These are phyloP conservation scores for Tricholoma terreum DNA, from an alignment of 768 basidiomycete genomes.

Conservation along the genomic window DNA sequence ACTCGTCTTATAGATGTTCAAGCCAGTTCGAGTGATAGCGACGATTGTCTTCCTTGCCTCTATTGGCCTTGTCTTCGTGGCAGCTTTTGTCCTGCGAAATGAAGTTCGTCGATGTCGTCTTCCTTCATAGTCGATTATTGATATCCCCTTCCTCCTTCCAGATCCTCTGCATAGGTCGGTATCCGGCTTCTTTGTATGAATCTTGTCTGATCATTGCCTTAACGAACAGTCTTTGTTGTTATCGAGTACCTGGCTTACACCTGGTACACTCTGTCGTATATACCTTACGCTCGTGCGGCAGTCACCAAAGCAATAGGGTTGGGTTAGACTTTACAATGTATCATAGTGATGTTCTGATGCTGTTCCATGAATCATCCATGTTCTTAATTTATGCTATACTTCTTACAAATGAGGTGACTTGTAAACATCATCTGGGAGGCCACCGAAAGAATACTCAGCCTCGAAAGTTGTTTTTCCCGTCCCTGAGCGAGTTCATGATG, in stretches of 20 bases:
- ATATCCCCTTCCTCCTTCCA: constrained; percentile 21
- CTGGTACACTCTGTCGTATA: constrained; percentile 87
- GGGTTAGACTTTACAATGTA: constrained; percentile 21
- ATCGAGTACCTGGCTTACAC: constrained; percentile 89
- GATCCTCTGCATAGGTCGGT: constrained; percentile 65
- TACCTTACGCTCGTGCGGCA: constrained; percentile 83
- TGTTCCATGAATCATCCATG: not conserved
- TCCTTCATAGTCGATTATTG: not conserved
- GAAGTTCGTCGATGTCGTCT: constrained; percentile 43
- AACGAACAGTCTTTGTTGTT: constrained; percentile 74
- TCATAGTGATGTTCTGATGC: not conserved
- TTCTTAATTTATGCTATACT: not conserved
- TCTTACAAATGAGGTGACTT: not conserved
- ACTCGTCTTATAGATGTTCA: constrained; percentile 73
- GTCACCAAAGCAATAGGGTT: constrained; percentile 63
- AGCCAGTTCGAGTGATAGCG: constrained; percentile 83
- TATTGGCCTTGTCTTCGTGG: constrained; percentile 81
- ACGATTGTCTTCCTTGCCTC: constrained; percentile 74
- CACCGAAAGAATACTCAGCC: constrained; percentile 41
- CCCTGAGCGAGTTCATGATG: constrained; percentile 73
- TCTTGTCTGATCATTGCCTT: not conserved
- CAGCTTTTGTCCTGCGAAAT: constrained; percentile 73
- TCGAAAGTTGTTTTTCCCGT: constrained; percentile 80
- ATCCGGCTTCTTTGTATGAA: not conserved
- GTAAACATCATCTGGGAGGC: not conserved